Base-by-base conservation (phyloP, 306 rosid genomes). In the Cucurbita ficifolia region DNA sequence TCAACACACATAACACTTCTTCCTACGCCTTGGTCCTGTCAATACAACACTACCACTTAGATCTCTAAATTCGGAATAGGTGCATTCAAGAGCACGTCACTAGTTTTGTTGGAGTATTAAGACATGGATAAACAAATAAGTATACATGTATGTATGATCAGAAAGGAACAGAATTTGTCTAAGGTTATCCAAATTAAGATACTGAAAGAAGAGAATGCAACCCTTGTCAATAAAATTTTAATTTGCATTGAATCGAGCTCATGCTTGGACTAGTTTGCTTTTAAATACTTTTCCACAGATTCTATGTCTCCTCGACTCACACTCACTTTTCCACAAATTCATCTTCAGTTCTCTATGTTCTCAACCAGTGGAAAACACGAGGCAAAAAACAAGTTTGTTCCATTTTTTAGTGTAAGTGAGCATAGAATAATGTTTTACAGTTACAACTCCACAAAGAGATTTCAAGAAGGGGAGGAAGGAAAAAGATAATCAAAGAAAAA, bases 1-100 rank as follows among this genome's bases (percentile, higher is more conserved):
- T 94, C 99, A 60, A 94, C 71, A 13, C 97, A 91, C 90, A 94
- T 86, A 70, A 89, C 87, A 82, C 77, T 80, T 59, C 79, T 83
- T 84, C 87, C 95, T 79, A 85, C 89, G 19, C 29, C 81, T 65
- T 75, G 40, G 73, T 80, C 91, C 99, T 94, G 78, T n/a, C 79
- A 77, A 79, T 49, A 6, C 12, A 64, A 77, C n/a, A 63, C 12
- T 51, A 70, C 12, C 36, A 38, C 12, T 38, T 3, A 33, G 59
- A 24, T 61, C n/a, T n/a, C 24, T 43, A 7, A 58, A 58, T 38
- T 57, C 29, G 35, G 4, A 17, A 38, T 52, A 6, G 9, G 10
- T 8, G n/a, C 39, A 72, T 36, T 19, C 50, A 18, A 10, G n/a
- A 54, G 51, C 24, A 14, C 24, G 40, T 72, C 45, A 40, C 38